Evolutionary conservation across 352 stramenopile genomes (phyloP), one percentile per base, ranked within the genome.

Genomic region (Phytophthora ramorum): DNA sequence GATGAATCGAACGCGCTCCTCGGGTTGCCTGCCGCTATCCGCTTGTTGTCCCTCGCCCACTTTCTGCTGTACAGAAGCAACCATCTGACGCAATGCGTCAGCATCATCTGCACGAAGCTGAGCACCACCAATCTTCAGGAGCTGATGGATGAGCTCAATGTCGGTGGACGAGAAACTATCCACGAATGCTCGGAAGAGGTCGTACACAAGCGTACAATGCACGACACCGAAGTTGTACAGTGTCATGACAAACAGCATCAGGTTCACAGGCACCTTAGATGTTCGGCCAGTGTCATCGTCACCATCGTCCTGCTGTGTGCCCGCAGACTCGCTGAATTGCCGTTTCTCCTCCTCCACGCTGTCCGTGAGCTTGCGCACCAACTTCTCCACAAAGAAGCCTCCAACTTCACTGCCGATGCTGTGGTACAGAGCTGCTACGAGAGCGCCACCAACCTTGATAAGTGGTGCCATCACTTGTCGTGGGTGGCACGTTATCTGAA

Each of bases 221-320:
- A 95, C 89, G 13, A 97, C 84, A 37, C 89, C 88, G 48, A 97
- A 96, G 53, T 92, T 93, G 77, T 97, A 97, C 55, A 98, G 73
- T 75, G 96, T 96, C 41, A 80, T 84, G 22, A 97, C 76, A 46
- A 97, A 81, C 58, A 97, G 63, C 56, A 96, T 68, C 56, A 97
- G 61, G 66, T 98, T 98, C 17, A 85, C 72, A 0, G 82, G 75
- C 58, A 85, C 79, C 60, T 89, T 91, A 26, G 83, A 90, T 16
- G 76, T 83, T 45, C 65, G 51, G 19, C 61, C 60, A 1, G 55
- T 56, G 16, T 75, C 69, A 0, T 78, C 68, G 7, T 85, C 73
- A n/a, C 69, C 64, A 6, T 51, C 50, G 17, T 28, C 40, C n/a
- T 58, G 24, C 4, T 62, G 38, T 30, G 20, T 49, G 17, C 30